phyloP scores from a whole-genome alignment of 2,329 filamentous ascomycete genomes.

The Ophioceras dolichostomum region DNA sequence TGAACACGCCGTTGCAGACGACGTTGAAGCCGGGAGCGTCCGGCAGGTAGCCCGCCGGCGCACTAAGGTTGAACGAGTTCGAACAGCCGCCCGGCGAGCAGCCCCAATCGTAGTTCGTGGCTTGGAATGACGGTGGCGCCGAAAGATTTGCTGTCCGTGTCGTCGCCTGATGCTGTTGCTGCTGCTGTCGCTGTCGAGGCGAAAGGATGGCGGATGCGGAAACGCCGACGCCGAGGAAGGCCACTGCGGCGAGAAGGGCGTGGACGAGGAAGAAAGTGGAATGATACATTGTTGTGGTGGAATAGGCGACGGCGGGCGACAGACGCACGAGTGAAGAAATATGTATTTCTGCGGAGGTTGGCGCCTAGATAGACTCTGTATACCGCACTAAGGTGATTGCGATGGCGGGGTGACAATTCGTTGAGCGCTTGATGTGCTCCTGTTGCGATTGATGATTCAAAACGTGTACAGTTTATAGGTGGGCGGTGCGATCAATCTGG shows the following conservation, averaged over 20 bases:
- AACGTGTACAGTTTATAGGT: too few species aligned
- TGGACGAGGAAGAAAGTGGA: background rate
- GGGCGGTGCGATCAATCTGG: too few species aligned
- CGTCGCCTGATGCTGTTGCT: background rate
- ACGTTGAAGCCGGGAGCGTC: constrained; percentile 14
- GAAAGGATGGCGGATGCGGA: background rate
- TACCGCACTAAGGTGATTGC: too few species aligned
- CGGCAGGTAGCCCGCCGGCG: constrained; percentile 9
- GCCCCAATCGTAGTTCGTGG: constrained; percentile 3
- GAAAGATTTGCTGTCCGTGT: too few species aligned
- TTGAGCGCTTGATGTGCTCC: too few species aligned
- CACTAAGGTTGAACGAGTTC: constrained; percentile 11
- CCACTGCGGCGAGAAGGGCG: background rate
- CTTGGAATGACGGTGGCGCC: background rate
- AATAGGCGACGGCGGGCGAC: too few species aligned
- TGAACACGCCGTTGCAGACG: constrained; percentile 12
- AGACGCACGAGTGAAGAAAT: too few species aligned
- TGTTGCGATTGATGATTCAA: too few species aligned
- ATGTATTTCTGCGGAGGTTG: too few species aligned
- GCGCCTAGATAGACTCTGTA: too few species aligned
- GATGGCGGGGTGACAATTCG: too few species aligned
- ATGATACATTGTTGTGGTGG: too few species aligned
- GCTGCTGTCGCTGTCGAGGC: background rate
- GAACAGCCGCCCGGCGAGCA: constrained; percentile 15
- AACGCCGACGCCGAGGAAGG: background rate